Evolutionary conservation across 2,329 filamentous ascomycete species (phyloP), one percentile per base, ranked within the genome.

Genomic region (Pseudocercospora vitis): DNA sequence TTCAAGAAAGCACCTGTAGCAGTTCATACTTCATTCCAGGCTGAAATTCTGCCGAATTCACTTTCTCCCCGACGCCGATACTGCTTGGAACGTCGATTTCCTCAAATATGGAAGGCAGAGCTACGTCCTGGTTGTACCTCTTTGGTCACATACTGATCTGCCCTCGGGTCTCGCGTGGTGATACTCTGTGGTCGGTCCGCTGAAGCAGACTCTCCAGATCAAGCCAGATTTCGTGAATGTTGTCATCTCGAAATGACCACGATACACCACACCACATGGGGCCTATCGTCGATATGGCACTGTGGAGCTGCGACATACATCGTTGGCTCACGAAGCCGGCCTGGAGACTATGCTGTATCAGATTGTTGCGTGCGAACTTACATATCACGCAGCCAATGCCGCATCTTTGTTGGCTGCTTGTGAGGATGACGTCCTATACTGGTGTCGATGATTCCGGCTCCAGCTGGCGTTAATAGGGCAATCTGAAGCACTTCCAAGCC

Each of bases 81-180:
- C 61, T 6, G 64, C 70, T 7, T 79, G 77, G 63, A 63, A 70
- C 46, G 63, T 64, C 2, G 60, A 44, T 19, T 50, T 50, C 32
- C 44, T 57, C 4, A 37, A 8, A 7, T 68, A 78, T 3, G 63
- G 61, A 3, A 71, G 70, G 3, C 79, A 78, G 63, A 68, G 70
- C 1, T 82, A 81, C 59, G 74, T 82, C 69, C 68, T 70, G 74
- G 73, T 72, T 19, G 73, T 73, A 2, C 77, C 74, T 0, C 71
- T 73, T 1, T 79, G 76, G 80, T 82, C 81, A 66, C 79, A 67
- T 67, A 84, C 83, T 48, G 79, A 82, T 55, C 70, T 84, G 2
- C 77, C 80, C 83, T 63, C 86, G 82, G 82, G 71, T 84, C 7
- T 86, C 80, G 74, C 75, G 76, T 18, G 80, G 81, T n/a, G 83